These are phyloP conservation scores for Ustilago vetiveriae DNA, from an alignment of 1,284 basidiomycete species.

Conservation along the genomic window DNA sequence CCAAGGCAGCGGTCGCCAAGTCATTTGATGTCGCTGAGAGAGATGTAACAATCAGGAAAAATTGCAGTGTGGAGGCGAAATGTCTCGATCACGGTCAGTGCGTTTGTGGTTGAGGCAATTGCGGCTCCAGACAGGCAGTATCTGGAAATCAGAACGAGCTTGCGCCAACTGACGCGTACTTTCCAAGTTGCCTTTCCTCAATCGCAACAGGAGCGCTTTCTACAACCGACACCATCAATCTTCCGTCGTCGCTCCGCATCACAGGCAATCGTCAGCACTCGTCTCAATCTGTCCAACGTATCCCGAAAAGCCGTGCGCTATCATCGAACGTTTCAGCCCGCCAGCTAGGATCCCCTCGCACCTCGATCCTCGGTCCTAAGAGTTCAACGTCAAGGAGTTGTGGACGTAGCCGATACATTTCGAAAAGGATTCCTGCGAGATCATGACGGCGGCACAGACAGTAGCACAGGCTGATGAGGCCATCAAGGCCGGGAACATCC, in stretches of 20 bases:
- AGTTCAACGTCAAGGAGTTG: not conserved
- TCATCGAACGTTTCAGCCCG: too few relatives aligned
- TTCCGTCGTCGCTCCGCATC: too few relatives aligned
- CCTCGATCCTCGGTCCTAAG: too few relatives aligned
- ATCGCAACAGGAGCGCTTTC: not conserved
- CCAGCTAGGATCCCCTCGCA: too few relatives aligned
- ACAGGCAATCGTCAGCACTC: too few relatives aligned
- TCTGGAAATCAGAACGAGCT: slow-evolving; percentile 1
- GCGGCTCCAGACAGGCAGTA: slow-evolving; percentile 24
- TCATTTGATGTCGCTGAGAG: not conserved
- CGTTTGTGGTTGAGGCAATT: not conserved
- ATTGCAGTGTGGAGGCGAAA: slow-evolving; percentile 23
- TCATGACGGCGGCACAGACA: slow-evolving; percentile 45
- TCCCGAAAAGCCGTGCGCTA: too few relatives aligned
- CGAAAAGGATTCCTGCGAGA: not conserved
- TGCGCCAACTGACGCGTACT: slow-evolving; percentile 37
- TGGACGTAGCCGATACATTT: not conserved
- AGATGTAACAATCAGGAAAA: slow-evolving; percentile 13
- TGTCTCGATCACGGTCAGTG: slow-evolving; percentile 28
- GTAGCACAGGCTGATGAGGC: slow-evolving; percentile 59
- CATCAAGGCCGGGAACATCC: slow-evolving; percentile 51
- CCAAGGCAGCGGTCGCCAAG: too few relatives aligned
- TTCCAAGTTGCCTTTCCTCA: not conserved
- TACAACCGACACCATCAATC: slow-evolving; percentile 4
- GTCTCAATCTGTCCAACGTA: too few relatives aligned